A percentile compares a stretch with the other conserved stretches of the same genome.
Conservation (phyloP, 2,329 filamentous ascomycete species). For the Herpotrichia juniperi region DNA sequence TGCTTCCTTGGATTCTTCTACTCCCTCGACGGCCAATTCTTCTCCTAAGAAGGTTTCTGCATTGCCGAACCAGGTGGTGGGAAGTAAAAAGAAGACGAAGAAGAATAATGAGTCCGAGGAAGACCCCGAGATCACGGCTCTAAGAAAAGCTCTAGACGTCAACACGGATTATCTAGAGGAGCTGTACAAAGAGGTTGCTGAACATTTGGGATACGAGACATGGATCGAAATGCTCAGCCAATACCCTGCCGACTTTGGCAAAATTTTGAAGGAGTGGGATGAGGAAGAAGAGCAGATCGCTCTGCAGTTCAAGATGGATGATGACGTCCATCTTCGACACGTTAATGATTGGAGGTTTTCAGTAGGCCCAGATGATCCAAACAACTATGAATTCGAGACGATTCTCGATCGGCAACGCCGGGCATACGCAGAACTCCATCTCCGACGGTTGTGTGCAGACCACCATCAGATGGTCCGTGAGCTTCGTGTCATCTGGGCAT, state of each 20-base stretch:
- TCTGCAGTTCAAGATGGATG: not conserved
- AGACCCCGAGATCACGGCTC: no score
- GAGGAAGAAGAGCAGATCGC: not conserved
- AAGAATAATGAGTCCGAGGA: not conserved
- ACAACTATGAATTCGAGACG: not conserved
- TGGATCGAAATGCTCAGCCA: not conserved
- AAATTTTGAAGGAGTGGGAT: not conserved
- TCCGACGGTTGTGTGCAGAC: not conserved
- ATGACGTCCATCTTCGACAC: not conserved
- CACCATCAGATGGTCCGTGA: not conserved
- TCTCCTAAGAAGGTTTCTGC: not conserved
- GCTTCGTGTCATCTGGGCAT: constrained; percentile 5
- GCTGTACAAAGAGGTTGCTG: not conserved
- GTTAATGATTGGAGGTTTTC: not conserved
- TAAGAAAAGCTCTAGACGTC: not conserved
- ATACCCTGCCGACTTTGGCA: not conserved
- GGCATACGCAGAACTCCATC: not conserved
- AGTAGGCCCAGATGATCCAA: not conserved
- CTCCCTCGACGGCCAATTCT: not conserved
- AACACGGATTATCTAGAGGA: not conserved
- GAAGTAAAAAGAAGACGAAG: not conserved
- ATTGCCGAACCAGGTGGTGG: not conserved
- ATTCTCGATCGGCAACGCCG: constrained; percentile 2
- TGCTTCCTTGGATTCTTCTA: no score
- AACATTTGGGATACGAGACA: not conserved